Evolutionary conservation across 352 stramenopile species (phyloP), one percentile per base, ranked within the genome.

Genomic region (Globisporangium irregulare): DNA sequence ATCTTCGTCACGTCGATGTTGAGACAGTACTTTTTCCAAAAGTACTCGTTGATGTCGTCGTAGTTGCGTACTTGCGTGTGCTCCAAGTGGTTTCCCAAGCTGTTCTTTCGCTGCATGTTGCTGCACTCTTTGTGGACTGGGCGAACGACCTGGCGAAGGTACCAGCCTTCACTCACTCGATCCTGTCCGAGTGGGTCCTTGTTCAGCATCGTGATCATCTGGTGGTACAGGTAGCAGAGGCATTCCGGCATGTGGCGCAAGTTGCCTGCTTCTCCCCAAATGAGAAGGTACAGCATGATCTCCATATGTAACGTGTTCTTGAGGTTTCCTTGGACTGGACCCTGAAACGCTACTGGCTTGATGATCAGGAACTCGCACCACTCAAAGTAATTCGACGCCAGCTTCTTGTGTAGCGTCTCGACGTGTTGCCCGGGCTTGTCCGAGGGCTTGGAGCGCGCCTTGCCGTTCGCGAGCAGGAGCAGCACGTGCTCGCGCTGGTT

Each of bases 261-360:
- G 76, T 99, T 99, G 46, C 79, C 94, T 9, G 84, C 88, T 77
- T 99, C 97, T n/a, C 97, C 96, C 97, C 97, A 99, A 34, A 99
- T 89, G 69, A 97, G 92, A 56, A 99, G 86, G 71, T 93, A 98
- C 15, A 99, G 79, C 58, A 99, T 92, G 55, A 99, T 83, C 71
- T 99, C 95, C 91, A 92, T 90, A 61, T 92, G 81, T 57, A 89
- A 41, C 41, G 76, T 68, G 67, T 84, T 84, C 75, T 84, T 87
- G 25, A 90, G 72, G 53, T 84, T 76, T 20, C 80, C 78, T 38
- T 85, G 74, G 4, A 70, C 59, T n/a, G 74, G 66, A 0, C 74
- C 79, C 2, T 62, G 41, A 69, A 87, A 91, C 53, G 74, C 72
- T 34, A 76, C 65, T 15, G 71, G 72, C 8, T 75, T 53, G 0